Evolutionary conservation across 805 yeast species (phyloP), one percentile per base, ranked within the genome.

Genomic region (Saccharomycopsis lassenensis): DNA sequence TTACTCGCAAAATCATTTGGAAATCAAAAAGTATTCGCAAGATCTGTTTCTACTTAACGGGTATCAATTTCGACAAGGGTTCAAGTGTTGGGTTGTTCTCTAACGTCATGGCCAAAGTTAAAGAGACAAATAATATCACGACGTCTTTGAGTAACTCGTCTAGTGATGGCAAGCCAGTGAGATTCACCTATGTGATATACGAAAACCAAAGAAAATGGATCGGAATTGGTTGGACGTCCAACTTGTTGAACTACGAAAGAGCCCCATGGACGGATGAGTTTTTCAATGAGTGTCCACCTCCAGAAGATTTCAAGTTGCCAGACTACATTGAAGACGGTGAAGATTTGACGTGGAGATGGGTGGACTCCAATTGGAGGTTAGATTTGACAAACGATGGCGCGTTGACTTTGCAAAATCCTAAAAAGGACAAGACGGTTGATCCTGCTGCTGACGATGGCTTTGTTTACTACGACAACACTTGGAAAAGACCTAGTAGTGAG

Each of bases 231-330:
- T 89, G 98, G 98, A 89, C 97, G 0, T 67, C 93, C 11, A 86
- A 86, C 52, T 65, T 91, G 53, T 66, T 91, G 44, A 78, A 93
- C 33, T 89, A 89, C 53, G 98, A 89, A 59, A 71, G 98, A 52
- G 77, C 94, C 0, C 79, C 97, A 3, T 89, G 97, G 96, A 87
- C 97, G 0, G 98, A 89, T 54, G 96, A 87, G 55, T 87, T 86
- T 52, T 63, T 86, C 44, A 89, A 87, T 56, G 95, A 86, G 53
- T 71, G 84, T 1, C 74, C 80, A 4, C 65, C 86, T 6, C 77
- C 87, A 14, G 91, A 80, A 4, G 59, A 67, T 14, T 89, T 89
- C 57, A 74, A 76, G 53, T 62, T 89, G 39, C 97, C 98, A 3
- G 84, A 77, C 41, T 69, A 60, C 42, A 60, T 68, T 40, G 73